Evolutionary conservation across 192 early-diverging fungal species (phyloP).

Genomic region (Mortierella claussenii): DNA sequence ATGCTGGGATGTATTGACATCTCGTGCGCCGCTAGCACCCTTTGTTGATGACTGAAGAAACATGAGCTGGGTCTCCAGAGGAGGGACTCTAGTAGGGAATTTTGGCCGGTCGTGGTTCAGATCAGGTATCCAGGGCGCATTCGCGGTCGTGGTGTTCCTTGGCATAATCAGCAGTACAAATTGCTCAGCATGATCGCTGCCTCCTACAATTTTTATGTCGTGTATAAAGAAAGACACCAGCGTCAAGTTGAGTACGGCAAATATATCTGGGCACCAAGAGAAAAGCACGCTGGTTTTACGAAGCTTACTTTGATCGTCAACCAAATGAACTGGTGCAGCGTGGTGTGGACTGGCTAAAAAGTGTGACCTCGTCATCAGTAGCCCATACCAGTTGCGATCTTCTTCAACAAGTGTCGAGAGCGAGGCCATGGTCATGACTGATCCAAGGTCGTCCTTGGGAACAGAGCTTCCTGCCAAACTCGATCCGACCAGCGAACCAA

Average conservation of each 20-base stretch:
- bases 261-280: too few species aligned
- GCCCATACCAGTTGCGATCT: slow-evolving; percentile 44
- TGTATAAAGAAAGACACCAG: too few species aligned
- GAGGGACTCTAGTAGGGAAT: not conserved
- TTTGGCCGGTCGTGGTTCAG: slow-evolving; percentile 31
- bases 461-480: not conserved
- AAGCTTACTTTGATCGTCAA: slow-evolving; percentile 9
- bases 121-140: slow-evolving; percentile 45
- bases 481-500: slow-evolving; percentile 2
- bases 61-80: not conserved
- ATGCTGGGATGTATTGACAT: not conserved
- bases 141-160: slow-evolving; percentile 1
- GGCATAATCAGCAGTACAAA: slow-evolving; percentile 42
- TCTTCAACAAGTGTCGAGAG: slow-evolving; percentile 8
- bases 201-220: not conserved
- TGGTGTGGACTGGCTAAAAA: slow-evolving; percentile 16
- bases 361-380: slow-evolving; percentile 29
- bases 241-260: too few species aligned
- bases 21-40: too few species aligned
- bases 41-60: not conserved
- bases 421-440: slow-evolving; percentile 8
- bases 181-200: not conserved
- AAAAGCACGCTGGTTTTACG: too few species aligned
- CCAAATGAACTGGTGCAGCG: slow-evolving; percentile 14
- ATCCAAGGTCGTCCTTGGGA: slow-evolving; percentile 25